Evolutionary conservation across 1,139 yeast species (phyloP).

Genomic region (Zygosaccharomyces sapae): DNA sequence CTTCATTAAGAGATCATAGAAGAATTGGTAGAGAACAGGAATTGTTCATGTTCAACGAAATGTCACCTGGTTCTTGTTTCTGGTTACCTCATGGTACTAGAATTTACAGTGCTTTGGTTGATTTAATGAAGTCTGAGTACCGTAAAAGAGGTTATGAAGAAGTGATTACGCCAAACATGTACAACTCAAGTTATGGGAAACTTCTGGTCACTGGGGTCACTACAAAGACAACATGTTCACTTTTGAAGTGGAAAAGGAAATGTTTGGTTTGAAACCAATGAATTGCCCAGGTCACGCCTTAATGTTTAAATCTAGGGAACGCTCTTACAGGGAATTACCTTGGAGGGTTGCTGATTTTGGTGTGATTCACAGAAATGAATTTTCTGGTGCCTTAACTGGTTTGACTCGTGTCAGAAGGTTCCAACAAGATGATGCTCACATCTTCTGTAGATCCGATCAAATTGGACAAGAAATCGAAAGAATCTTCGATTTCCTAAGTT

Average conservation of each 20-base stretch:
- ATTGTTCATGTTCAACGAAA: conserved; percentile 87
- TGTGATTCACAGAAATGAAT: conserved; percentile 92
- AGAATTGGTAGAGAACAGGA: conserved; percentile 96
- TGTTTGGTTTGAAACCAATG: conserved; percentile 91
- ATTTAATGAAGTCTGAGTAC: conserved; percentile 75
- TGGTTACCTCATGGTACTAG: conserved; percentile 99
- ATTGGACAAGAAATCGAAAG: conserved; percentile 76
- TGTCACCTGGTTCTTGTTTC: conserved; percentile 96
- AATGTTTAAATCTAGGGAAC: conserved; percentile 78
- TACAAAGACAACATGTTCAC: conserved; percentile 95
- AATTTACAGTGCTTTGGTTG: conserved; percentile 81
- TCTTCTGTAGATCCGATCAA: conserved; percentile 88
- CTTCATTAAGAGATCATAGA: conserved; percentile 96
- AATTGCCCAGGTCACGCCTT: conserved; percentile 98
- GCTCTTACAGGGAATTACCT: conserved; percentile 92
- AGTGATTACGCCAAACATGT: conserved; percentile 98
- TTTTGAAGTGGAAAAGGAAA: conserved; percentile 91
- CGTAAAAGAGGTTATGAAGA: conserved; percentile 92
- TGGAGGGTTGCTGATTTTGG: conserved; percentile 97
- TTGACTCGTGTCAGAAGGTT: conserved; percentile 94
- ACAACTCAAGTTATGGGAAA: conserved; percentile 92
- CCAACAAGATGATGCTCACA: conserved; percentile 99
- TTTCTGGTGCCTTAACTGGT: conserved; percentile 85
- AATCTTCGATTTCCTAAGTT: conserved; percentile 73
- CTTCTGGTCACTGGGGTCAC: conserved; percentile 97